phyloP scores from a whole-genome alignment of 495 filamentous ascomycete species.

The Aspergillus sparsus region DNA sequence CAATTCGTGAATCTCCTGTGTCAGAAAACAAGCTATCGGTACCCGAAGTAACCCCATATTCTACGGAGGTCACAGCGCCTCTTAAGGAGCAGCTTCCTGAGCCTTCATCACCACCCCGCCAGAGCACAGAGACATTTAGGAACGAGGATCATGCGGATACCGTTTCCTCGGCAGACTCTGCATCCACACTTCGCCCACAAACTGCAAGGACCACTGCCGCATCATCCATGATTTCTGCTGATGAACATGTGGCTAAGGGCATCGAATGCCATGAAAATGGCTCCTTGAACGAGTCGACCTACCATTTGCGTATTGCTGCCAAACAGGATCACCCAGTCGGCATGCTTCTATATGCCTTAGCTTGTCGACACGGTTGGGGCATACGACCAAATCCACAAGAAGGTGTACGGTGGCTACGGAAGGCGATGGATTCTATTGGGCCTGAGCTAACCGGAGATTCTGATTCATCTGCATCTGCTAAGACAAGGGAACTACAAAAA shows the following conservation, averaged over 20 bases:
- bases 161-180: slow-evolving; percentile 62
- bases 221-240: slow-evolving; percentile 63
- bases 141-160: slow-evolving; percentile 50
- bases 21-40: slow-evolving; percentile 22
- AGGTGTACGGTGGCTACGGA: slow-evolving; percentile 86
- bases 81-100: slow-evolving; percentile 37
- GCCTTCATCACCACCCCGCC: slow-evolving; percentile 27
- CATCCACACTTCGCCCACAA: slow-evolving; percentile 62
- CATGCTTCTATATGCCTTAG: slow-evolving; percentile 94
- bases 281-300: slow-evolving; percentile 85
- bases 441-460: slow-evolving; percentile 83
- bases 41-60: slow-evolving; percentile 23
- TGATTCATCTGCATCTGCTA: slow-evolving; percentile 60
- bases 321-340: slow-evolving; percentile 81
- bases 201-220: slow-evolving; percentile 46
- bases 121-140: slow-evolving; percentile 19
- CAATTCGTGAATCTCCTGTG: slow-evolving; percentile 36
- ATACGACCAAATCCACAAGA: slow-evolving; percentile 89
- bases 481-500: slow-evolving; percentile 66
- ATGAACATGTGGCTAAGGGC: slow-evolving; percentile 85
- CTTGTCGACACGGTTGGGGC: slow-evolving; percentile 97
- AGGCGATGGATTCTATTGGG: slow-evolving; percentile 82
- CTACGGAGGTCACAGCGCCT: slow-evolving; percentile 3
- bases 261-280: slow-evolving; percentile 87
- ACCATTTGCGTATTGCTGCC: slow-evolving; percentile 90